Conservation (phyloP, 2,329 filamentous ascomycete genomes). For the Talaromyces sp. region DNA sequence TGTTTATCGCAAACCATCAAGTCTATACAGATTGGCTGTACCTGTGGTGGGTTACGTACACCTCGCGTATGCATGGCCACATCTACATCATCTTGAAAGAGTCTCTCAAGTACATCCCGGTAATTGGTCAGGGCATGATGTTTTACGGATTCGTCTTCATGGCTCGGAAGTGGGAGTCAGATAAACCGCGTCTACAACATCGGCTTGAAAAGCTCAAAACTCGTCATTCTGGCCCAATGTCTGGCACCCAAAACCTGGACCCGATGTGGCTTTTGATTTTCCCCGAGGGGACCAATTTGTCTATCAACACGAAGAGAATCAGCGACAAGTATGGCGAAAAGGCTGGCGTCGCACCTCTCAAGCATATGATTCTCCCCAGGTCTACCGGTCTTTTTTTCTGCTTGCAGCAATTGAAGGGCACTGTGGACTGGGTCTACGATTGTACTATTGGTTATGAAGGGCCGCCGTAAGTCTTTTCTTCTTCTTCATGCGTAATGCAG, state of each 20-base stretch:
- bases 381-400: slow-evolving; percentile 59
- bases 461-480: slow-evolving; percentile 62
- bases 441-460: slow-evolving; percentile 96
- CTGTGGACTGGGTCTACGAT: slow-evolving; percentile 61
- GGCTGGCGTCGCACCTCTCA: slow-evolving; percentile 52
- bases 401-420: slow-evolving; percentile 52
- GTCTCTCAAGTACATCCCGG: slow-evolving; percentile 57
- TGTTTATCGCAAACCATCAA: slow-evolving; percentile 61
- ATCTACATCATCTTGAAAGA: slow-evolving; percentile 65
- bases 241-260: slow-evolving; percentile 43
- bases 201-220: slow-evolving; percentile 53
- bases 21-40: slow-evolving; percentile 67
- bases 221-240: slow-evolving; percentile 43
- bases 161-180: slow-evolving; percentile 57
- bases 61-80: slow-evolving; percentile 59
- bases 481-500: not conserved
- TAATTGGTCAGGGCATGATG: slow-evolving; percentile 58
- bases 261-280: slow-evolving; percentile 65
- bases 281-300: slow-evolving; percentile 60
- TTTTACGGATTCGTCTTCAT: slow-evolving; percentile 65
- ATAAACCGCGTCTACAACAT: slow-evolving; percentile 55
- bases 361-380: slow-evolving; percentile 55
- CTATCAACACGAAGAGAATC: slow-evolving; percentile 49
- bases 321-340: slow-evolving; percentile 56
- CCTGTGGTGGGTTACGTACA: slow-evolving; percentile 63